Conservation (phyloP, 768 basidiomycete species). For the Termitomyces sp. region DNA sequence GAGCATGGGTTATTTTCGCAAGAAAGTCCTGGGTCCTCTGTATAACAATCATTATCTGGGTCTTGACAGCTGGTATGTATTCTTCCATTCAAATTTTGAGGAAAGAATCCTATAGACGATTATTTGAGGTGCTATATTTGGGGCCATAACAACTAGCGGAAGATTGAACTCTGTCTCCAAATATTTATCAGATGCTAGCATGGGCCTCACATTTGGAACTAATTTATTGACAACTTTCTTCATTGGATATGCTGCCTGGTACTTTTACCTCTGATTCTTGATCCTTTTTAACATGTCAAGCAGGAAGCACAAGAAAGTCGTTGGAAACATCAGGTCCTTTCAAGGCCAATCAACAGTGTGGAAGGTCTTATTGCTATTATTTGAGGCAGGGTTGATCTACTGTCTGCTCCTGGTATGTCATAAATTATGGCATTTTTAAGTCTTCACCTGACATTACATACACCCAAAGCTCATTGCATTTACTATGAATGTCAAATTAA, state of each 20-base stretch:
- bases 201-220: neutral
- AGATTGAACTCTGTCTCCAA: too few relatives aligned
- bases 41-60: neutral
- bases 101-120: conserved; percentile 26
- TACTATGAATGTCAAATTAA: too few relatives aligned
- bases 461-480: too few relatives aligned
- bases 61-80: neutral
- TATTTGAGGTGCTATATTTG: neutral
- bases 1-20: neutral
- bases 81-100: neutral
- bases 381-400: too few relatives aligned
- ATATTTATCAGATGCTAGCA: neutral
- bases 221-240: neutral
- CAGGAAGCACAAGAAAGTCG: neutral
- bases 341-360: neutral
- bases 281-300: neutral
- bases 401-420: too few relatives aligned
- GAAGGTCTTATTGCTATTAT: neutral
- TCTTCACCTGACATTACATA: too few relatives aligned
- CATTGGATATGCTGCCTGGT: neutral
- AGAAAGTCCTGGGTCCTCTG: neutral
- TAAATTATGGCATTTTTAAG: too few relatives aligned
- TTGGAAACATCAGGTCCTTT: neutral
- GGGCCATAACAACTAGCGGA: neutral
- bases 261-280: neutral